A percentile compares a stretch with the other conserved stretches of the same genome.
Evolutionary conservation across 2,329 filamentous ascomycete genomes (phyloP).

Genomic region (Knoxdaviesia proteae): DNA sequence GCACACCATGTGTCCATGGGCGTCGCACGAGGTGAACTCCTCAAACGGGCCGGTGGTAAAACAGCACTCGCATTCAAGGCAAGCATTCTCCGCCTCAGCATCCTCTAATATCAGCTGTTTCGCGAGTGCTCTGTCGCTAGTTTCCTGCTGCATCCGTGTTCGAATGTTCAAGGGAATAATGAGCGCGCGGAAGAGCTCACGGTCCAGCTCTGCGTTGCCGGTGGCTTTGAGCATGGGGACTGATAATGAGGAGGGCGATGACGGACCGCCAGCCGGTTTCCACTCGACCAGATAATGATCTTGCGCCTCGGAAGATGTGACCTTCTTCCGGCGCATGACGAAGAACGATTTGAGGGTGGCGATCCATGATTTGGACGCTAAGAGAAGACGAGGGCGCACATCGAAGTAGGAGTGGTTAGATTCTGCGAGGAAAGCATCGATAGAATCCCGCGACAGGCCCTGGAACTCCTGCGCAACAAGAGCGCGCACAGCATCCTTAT

Average conservation of each 20-base stretch:
- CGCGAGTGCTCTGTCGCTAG: constrained; percentile 31
- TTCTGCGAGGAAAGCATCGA: constrained; percentile 62
- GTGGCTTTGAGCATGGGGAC: constrained; percentile 42
- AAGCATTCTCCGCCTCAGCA: constrained; percentile 32
- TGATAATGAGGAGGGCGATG: constrained; percentile 7
- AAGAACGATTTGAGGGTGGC: constrained; percentile 54
- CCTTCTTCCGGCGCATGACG: constrained; percentile 34
- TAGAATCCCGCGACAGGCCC: constrained; percentile 49
- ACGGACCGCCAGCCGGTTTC: constrained; percentile 35
- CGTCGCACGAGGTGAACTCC: constrained; percentile 50
- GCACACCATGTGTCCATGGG: constrained; percentile 52
- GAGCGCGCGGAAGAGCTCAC: constrained; percentile 37
- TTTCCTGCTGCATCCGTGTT: constrained; percentile 21
- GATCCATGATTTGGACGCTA: constrained; percentile 59
- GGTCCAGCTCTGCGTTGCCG: constrained; percentile 41
- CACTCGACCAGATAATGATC: constrained; percentile 42
- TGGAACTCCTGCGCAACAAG: constrained; percentile 58
- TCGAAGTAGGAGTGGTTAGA: constrained; percentile 61
- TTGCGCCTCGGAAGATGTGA: constrained; percentile 31
- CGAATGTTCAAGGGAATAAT: constrained; percentile 29
- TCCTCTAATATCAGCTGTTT: constrained; percentile 33
- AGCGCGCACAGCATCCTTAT: constrained; percentile 47
- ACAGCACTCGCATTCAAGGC: constrained; percentile 60
- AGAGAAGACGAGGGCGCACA: constrained; percentile 46
- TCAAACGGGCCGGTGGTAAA: constrained; percentile 53